Base-by-base conservation (phyloP, 1,139 yeast species). In the Lodderomyces jiufengensis region DNA sequence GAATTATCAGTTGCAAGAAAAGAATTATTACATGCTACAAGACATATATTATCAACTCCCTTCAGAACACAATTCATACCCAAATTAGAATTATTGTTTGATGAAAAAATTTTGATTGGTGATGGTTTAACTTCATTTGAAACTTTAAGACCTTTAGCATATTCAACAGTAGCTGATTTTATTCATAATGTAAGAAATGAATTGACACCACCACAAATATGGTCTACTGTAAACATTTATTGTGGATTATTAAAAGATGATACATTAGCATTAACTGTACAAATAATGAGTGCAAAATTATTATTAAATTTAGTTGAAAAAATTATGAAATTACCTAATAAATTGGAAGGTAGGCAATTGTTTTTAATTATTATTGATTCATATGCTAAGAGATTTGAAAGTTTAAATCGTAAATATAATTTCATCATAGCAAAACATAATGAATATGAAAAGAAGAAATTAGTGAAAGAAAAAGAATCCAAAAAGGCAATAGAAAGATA, bases 231-330 rank as follows among this genome's bases (percentile, higher is more conserved):
- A 3, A 74, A 72, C 32, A 84, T 87, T 38, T 94, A 87, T 54
- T 84, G 96, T 51, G 78, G 74, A 27, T 79, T 87, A 48, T 67
- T 94, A 45, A 84, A 84, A 48, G 97, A 92, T 53, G 81, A 79
- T 47, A 69, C 94, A 0, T 64, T 94, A 46, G 95, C 95, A 1
- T 73, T 88, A 40, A 86, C 95, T 6, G 95, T 90, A 28, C 98
- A 94, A 57, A 86, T 92, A 14, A 88, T 92, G 97, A 86, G 97
- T 63, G 97, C 97, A 4, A 92, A 90, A 59, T 67, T 94, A 25
- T 63, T 94, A 25, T 63, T 92, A 45, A 94, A 92, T 55, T 68
- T 94, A 49, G 94, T 92, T 20, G 98, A 94, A 50, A 70, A 95
- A 36, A 84, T 94, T 30, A 74, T 85, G 78, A 84, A 84, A 51